Evolutionary conservation across 2,329 filamentous ascomycete species (phyloP).

Genomic region (Pseudopithomyces maydicus): DNA sequence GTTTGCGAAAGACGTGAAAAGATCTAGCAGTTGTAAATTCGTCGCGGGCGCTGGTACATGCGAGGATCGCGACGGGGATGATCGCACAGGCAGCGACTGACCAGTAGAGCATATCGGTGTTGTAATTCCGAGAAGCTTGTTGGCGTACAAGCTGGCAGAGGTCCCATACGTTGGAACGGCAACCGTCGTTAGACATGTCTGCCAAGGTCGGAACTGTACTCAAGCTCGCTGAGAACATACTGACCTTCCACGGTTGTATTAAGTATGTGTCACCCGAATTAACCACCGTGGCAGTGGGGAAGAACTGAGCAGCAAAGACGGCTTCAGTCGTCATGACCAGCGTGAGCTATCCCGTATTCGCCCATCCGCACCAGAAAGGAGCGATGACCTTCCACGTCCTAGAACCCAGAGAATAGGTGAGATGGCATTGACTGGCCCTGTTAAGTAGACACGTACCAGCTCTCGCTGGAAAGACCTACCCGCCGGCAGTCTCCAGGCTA

Average conservation of each 20-base stretch:
- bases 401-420: constrained; percentile 49
- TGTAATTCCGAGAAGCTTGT: constrained; percentile 47
- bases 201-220: not conserved
- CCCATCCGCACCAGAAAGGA: constrained; percentile 54
- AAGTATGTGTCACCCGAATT: constrained; percentile 47
- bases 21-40: constrained; percentile 50
- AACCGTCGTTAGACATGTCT: constrained; percentile 52
- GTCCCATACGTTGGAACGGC: constrained; percentile 46
- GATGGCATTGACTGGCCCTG: constrained; percentile 41
- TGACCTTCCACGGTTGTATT: constrained; percentile 41
- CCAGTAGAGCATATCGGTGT: constrained; percentile 43
- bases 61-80: constrained; percentile 52
- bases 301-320: constrained; percentile 53
- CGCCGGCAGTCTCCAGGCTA: constrained; percentile 53
- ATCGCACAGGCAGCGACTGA: constrained; percentile 41
- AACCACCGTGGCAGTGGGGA: constrained; percentile 50
- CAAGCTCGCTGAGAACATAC: not conserved
- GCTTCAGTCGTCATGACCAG: constrained; percentile 52
- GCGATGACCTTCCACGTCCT: constrained; percentile 47
- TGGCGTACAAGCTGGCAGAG: constrained; percentile 50
- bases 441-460: not conserved
- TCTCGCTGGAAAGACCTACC: constrained; percentile 40
- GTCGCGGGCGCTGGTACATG: constrained; percentile 52
- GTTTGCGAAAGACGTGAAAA: constrained; percentile 46
- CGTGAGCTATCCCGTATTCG: constrained; percentile 54